These are phyloP conservation scores for Noccaea bulbosa DNA, from an alignment of 345 rosid species.

Conservation along the genomic window DNA sequence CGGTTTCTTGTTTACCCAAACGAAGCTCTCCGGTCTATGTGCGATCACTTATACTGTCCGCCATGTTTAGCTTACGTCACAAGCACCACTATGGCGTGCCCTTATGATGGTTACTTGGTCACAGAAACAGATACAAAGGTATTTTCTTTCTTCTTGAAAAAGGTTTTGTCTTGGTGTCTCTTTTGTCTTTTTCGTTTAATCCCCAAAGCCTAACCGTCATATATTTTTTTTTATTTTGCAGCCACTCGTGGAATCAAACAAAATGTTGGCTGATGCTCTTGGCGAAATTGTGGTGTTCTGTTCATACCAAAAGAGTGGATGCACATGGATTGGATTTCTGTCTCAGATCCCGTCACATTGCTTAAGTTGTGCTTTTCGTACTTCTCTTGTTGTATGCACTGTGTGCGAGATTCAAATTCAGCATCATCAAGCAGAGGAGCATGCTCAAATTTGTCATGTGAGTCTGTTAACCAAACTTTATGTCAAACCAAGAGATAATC, in stretches of 20 bases:
- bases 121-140: slow-evolving; percentile 89
- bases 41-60: slow-evolving; percentile 82
- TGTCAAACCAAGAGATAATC: background rate
- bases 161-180: background rate
- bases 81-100: slow-evolving; percentile 75
- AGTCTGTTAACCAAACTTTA: slow-evolving; percentile 44
- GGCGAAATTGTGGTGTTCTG: slow-evolving; percentile 65
- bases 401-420: slow-evolving; percentile 62
- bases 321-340: slow-evolving; percentile 79
- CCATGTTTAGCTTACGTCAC: slow-evolving; percentile 66
- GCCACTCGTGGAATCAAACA: slow-evolving; percentile 75
- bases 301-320: slow-evolving; percentile 78
- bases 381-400: slow-evolving; percentile 73
- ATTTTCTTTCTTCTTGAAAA: slow-evolving; percentile 1
- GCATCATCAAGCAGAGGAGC: slow-evolving; percentile 77
- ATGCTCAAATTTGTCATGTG: slow-evolving; percentile 79
- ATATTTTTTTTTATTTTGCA: slow-evolving; percentile 30
- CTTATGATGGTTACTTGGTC: slow-evolving; percentile 80
- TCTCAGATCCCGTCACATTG: slow-evolving; percentile 71
- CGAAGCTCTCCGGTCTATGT: slow-evolving; percentile 83
- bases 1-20: slow-evolving; percentile 71
- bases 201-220: background rate
- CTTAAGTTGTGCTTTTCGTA: slow-evolving; percentile 72
- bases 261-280: slow-evolving; percentile 65
- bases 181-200: slow-evolving; percentile 3